phyloP scores from a whole-genome alignment of 106 monocot species.

The Acanthochlamys bracteata region DNA sequence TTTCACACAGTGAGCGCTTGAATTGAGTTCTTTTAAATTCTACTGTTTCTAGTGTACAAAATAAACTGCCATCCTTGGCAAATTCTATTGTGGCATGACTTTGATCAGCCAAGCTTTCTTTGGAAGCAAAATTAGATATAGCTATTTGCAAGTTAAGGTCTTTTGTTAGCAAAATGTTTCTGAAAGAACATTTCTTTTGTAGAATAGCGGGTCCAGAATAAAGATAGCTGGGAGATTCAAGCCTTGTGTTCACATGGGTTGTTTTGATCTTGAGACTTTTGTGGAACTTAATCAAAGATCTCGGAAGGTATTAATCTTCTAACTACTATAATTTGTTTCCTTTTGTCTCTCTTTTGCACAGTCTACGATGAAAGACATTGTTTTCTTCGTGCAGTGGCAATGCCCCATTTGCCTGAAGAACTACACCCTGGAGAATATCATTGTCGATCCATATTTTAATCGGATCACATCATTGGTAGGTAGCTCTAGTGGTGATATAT shows the following conservation, averaged over 20 bases:
- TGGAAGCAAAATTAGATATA: neutral
- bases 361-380: neutral
- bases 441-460: constrained; percentile 98
- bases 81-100: no score
- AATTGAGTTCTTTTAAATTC: no score
- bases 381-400: constrained; percentile 71
- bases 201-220: constrained; percentile 92
- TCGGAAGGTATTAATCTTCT: constrained; percentile 49
- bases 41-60: no score
- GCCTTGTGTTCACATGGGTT: constrained; percentile 79
- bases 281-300: constrained; percentile 85
- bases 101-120: no score
- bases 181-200: constrained; percentile 6
- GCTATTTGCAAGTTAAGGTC: neutral
- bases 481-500: neutral
- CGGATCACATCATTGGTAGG: constrained; percentile 79
- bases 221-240: constrained; percentile 78
- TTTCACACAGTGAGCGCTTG: no score
- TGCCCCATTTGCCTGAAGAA: constrained; percentile 93
- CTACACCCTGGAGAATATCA: constrained; percentile 64
- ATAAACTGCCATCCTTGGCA: no score
- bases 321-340: constrained; percentile 2
- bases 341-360: constrained; percentile 1
- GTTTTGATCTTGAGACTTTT: constrained; percentile 92
- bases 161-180: neutral